These are phyloP conservation scores for Cryptococcus sp. DNA, from an alignment of 1,284 basidiomycete genomes.

Conservation along the genomic window DNA sequence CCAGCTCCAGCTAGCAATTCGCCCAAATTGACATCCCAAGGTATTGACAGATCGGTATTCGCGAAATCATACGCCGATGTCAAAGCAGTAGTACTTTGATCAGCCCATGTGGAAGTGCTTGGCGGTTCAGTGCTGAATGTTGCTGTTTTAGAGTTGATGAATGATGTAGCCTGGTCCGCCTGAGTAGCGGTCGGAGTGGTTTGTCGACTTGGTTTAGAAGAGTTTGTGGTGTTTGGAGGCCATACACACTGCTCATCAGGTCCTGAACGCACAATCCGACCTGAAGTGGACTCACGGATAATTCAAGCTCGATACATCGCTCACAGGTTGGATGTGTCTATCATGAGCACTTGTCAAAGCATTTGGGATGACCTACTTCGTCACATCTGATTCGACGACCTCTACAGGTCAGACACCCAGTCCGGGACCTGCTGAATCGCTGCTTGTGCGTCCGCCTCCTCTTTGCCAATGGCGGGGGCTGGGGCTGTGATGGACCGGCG, in stretches of 20 bases:
- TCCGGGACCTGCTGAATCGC: background rate
- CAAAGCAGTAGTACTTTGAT: background rate
- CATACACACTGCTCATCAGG: background rate
- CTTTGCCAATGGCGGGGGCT: too few relatives aligned
- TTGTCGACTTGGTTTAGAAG: background rate
- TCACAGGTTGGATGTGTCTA: background rate
- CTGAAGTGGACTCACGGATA: background rate
- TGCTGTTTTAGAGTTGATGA: background rate
- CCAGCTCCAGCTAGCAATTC: too few relatives aligned
- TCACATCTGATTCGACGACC: background rate
- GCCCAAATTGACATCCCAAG: too few relatives aligned
- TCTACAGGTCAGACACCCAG: background rate
- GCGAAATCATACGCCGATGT: background rate
- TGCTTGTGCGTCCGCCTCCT: background rate
- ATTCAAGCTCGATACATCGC: background rate
- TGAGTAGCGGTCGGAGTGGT: background rate
- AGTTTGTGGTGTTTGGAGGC: background rate
- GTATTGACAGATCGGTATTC: background rate
- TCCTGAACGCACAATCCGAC: background rate
- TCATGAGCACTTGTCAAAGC: background rate
- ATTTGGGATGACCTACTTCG: background rate
- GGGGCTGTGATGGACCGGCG: background rate
- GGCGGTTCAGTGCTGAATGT: background rate
- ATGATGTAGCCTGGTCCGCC: background rate
- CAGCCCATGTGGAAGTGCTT: background rate